Percentiles rank a stretch among this genome's conserved stretches.
These are phyloP conservation scores for Akanthomyces lecanii DNA, from an alignment of 2,329 filamentous ascomycete species.

Conservation along the genomic window DNA sequence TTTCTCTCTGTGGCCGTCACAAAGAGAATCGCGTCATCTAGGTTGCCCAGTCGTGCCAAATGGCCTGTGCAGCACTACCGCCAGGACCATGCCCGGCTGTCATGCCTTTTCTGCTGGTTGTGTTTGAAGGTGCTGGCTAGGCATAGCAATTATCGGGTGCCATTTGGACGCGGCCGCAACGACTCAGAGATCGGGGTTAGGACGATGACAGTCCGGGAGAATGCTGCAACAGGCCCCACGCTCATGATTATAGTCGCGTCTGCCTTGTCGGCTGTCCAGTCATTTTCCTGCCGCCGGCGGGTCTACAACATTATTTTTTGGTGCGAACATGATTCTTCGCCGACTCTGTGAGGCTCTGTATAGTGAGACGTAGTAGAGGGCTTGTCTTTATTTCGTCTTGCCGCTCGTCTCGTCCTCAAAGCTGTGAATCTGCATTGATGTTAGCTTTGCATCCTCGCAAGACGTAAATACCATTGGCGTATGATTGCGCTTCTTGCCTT, in stretches of 20 bases:
- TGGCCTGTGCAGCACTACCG: not conserved
- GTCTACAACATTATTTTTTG: too few species aligned
- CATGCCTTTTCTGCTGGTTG: not conserved
- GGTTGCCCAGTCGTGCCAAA: too few species aligned
- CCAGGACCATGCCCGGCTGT: not conserved
- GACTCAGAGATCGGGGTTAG: too few species aligned
- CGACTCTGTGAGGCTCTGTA: not conserved
- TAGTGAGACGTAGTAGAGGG: not conserved
- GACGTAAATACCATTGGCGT: not conserved
- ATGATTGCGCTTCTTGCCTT: constrained; percentile 41
- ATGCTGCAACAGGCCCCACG: not conserved
- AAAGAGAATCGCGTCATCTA: not conserved
- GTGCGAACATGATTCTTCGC: too few species aligned
- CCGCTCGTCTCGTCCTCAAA: not conserved
- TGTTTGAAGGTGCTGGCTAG: not conserved
- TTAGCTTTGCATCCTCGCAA: not conserved
- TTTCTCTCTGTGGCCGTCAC: not conserved
- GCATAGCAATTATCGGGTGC: not conserved
- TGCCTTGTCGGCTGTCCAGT: not conserved
- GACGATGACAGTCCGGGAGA: not conserved
- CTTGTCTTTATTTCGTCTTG: not conserved
- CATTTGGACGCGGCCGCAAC: not conserved
- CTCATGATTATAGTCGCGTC: not conserved
- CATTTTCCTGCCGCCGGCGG: not conserved
- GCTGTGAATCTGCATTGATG: not conserved